A percentile compares a stretch with the other conserved stretches of the same genome.
phyloP scores from a whole-genome alignment of 148 eudicot genomes.

The Heliamphora exappendiculata region DNA sequence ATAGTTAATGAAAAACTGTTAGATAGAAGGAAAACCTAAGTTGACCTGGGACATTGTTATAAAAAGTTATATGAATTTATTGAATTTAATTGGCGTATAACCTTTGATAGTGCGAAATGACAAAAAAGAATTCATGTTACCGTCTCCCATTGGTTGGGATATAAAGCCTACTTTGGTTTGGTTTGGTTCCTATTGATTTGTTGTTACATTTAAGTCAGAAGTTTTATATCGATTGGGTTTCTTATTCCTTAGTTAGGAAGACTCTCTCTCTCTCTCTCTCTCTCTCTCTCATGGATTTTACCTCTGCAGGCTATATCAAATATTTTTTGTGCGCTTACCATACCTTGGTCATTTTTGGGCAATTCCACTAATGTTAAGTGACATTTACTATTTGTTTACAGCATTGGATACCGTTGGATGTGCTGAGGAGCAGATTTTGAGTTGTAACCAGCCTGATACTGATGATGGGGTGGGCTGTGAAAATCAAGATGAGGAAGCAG shows the following conservation, averaged over 20 bases:
- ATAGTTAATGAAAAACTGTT: too few relatives aligned
- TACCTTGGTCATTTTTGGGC: slow-evolving; percentile 2
- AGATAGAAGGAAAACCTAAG: too few relatives aligned
- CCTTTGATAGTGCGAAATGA: too few relatives aligned
- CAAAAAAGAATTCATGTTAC: too few relatives aligned
- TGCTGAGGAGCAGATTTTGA: slow-evolving; percentile 76
- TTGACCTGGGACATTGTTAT: too few relatives aligned
- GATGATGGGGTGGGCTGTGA: slow-evolving; percentile 58
- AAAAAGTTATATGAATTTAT: too few relatives aligned
- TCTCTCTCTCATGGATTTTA: background rate
- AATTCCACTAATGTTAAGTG: slow-evolving; percentile 21
- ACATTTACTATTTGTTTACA: slow-evolving; percentile 29
- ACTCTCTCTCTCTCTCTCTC: background rate
- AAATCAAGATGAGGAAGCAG: slow-evolving; percentile 74
- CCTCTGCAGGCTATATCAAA: background rate
- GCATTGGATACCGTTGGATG: slow-evolving; percentile 50
- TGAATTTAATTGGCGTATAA: too few relatives aligned
- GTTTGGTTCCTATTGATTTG: too few relatives aligned
- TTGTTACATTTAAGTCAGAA: too few relatives aligned
- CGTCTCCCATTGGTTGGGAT: too few relatives aligned
- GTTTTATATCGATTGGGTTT: too few relatives aligned
- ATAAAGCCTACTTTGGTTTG: too few relatives aligned
- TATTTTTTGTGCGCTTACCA: background rate
- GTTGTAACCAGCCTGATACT: slow-evolving; percentile 49
- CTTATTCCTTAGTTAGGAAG: background rate